These are phyloP conservation scores for Citrus inodora DNA, from an alignment of 345 rosid species.

Conservation along the genomic window DNA sequence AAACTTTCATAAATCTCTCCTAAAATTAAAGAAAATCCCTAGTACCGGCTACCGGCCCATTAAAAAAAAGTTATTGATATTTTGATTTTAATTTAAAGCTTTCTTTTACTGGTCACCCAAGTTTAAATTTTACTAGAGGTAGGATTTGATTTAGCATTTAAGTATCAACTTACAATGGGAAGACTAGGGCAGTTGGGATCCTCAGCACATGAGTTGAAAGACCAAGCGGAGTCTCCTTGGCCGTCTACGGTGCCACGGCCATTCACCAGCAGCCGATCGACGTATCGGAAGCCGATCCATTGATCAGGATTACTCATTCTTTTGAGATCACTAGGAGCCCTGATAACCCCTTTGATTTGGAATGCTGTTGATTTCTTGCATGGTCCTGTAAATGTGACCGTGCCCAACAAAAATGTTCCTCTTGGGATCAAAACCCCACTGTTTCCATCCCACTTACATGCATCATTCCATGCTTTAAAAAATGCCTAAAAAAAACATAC, in stretches of 20 bases:
- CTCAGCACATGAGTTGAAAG: constrained; percentile 9
- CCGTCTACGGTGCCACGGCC: constrained; percentile 30
- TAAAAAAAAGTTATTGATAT: too few relatives aligned
- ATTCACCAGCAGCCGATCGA: constrained; percentile 11
- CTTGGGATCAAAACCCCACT: constrained; percentile 19
- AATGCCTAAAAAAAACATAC: constrained; percentile 15
- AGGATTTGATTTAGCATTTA: not conserved
- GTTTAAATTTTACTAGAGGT: too few relatives aligned
- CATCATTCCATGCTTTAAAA: constrained; percentile 19
- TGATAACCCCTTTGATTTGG: constrained; percentile 19
- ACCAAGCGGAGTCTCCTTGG: constrained; percentile 31
- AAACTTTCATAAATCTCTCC: accelerated
- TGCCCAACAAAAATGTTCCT: constrained; percentile 19
- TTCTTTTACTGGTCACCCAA: too few relatives aligned
- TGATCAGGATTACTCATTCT: not conserved
- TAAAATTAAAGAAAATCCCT: too few relatives aligned
- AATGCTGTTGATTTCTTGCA: constrained; percentile 24
- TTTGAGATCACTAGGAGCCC: constrained; percentile 2
- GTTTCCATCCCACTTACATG: constrained; percentile 12
- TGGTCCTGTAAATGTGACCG: constrained; percentile 22
- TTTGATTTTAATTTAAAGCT: too few relatives aligned
- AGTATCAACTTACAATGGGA: constrained; percentile 18
- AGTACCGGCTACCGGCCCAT: accelerated
- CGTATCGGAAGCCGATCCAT: constrained; percentile 24
- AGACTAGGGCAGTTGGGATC: constrained; percentile 14